These are phyloP conservation scores for Glaciozyma antarctica DNA, from an alignment of 768 basidiomycete species.

Conservation along the genomic window DNA sequence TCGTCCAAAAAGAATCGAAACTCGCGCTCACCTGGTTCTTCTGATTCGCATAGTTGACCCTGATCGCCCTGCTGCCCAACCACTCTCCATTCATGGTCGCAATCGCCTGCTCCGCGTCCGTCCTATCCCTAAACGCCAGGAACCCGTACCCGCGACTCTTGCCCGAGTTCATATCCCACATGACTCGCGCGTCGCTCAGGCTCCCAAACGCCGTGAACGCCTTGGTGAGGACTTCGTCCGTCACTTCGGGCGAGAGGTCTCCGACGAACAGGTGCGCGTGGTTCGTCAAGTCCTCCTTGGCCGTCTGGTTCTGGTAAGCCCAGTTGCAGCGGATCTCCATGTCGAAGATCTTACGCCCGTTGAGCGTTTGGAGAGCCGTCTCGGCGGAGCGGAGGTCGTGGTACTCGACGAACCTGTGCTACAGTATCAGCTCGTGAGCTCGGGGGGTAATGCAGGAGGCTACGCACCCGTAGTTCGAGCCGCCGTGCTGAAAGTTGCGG, in stretches of 20 bases:
- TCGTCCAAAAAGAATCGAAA: neutral
- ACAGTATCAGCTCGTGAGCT: neutral
- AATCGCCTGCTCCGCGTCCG: slow-evolving; percentile 98
- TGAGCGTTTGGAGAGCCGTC: slow-evolving; percentile 95
- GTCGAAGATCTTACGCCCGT: slow-evolving; percentile 98
- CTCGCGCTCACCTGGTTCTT: slow-evolving; percentile 68
- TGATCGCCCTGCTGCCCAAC: slow-evolving; percentile 94
- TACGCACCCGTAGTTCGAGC: slow-evolving; percentile 90
- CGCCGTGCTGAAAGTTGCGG: slow-evolving; percentile 97
- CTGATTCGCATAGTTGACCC: slow-evolving; percentile 99
- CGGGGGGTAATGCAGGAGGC: neutral
- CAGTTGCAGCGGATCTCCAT: slow-evolving; percentile 99
- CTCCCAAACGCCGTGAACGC: slow-evolving; percentile 96
- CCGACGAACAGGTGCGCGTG: slow-evolving; percentile 99
- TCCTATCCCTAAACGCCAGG: slow-evolving; percentile 96
- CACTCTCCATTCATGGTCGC: slow-evolving; percentile 99
- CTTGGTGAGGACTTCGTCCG: slow-evolving; percentile 90
- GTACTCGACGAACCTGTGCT: slow-evolving; percentile 63
- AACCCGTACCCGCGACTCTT: slow-evolving; percentile 98
- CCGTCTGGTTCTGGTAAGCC: slow-evolving; percentile 92
- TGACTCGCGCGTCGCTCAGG: slow-evolving; percentile 93
- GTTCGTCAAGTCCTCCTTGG: slow-evolving; percentile 95
- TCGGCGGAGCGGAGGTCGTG: slow-evolving; percentile 97
- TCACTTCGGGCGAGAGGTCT: slow-evolving; percentile 98
- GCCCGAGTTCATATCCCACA: slow-evolving; percentile 99